These are phyloP conservation scores for Cicer chorassanicum DNA, from an alignment of 306 rosid species.

Conservation along the genomic window DNA sequence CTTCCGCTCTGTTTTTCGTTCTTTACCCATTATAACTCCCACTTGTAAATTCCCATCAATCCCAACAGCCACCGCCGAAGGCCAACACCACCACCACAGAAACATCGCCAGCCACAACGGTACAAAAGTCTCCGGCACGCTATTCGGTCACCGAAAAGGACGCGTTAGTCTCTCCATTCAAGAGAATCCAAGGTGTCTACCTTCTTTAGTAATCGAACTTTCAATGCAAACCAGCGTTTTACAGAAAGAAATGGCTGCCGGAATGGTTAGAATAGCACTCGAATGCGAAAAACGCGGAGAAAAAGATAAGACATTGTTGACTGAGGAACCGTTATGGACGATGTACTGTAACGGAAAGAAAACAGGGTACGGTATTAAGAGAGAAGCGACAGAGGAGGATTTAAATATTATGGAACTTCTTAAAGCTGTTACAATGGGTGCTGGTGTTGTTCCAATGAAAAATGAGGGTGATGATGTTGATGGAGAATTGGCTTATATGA, in stretches of 20 bases:
- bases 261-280: constrained; percentile 79
- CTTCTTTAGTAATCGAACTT: constrained; percentile 61
- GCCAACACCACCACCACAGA: constrained; percentile 29
- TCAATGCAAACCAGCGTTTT: constrained; percentile 67
- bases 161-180: constrained; percentile 75
- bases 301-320: constrained; percentile 59
- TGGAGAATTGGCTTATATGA: constrained; percentile 65
- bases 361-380: constrained; percentile 68
- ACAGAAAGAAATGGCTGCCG: constrained; percentile 71
- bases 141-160: constrained; percentile 71
- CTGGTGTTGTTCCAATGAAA: constrained; percentile 70
- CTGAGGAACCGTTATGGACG: constrained; percentile 72
- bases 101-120: background rate
- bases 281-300: constrained; percentile 78
- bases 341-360: constrained; percentile 89
- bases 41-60: constrained; percentile 62
- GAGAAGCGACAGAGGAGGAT: constrained; percentile 73
- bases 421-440: constrained; percentile 78
- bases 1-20: constrained; percentile 71
- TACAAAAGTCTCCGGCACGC: constrained; percentile 58
- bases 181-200: constrained; percentile 61
- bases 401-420: constrained; percentile 72
- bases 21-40: constrained; percentile 74
- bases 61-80: constrained; percentile 37
- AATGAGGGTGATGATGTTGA: constrained; percentile 55